Evolutionary conservation across 371 early-diverging fungal species (phyloP).

Genomic region (Apophysomyces ossiformis): DNA sequence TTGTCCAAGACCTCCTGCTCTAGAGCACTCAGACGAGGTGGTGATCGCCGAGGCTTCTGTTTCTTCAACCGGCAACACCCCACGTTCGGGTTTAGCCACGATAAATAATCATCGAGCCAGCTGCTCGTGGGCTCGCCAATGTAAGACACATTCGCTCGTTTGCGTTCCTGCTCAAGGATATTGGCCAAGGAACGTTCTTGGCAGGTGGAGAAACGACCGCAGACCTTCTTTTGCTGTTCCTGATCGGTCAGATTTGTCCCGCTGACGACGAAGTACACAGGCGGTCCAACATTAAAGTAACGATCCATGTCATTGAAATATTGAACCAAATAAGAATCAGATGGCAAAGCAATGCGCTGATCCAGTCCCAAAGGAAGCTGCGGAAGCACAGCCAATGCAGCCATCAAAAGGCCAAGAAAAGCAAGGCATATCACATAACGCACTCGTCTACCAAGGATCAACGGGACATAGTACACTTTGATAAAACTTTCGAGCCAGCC

Average conservation of each 20-base stretch:
- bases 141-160: conserved; percentile 63
- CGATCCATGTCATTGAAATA: conserved; percentile 72
- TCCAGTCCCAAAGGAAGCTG: conserved; percentile 67
- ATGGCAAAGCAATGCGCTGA: conserved; percentile 73
- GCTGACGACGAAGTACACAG: conserved; percentile 77
- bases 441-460: conserved; percentile 52
- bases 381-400: conserved; percentile 55
- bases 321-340: conserved; percentile 71
- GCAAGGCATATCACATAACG: conserved; percentile 52
- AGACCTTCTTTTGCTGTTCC: conserved; percentile 59
- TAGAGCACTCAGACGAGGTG: neutral
- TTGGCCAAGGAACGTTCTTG: conserved; percentile 62
- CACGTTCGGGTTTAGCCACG: conserved; percentile 68
- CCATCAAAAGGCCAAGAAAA: conserved; percentile 63
- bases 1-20: neutral
- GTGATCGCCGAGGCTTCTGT: neutral
- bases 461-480: conserved; percentile 63
- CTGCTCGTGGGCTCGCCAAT: conserved; percentile 73
- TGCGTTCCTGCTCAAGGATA: conserved; percentile 72
- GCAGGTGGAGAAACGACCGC: conserved; percentile 70
- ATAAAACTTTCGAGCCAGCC: conserved; percentile 55
- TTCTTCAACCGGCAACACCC: conserved; percentile 62
- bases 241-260: conserved; percentile 57
- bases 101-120: conserved; percentile 78
- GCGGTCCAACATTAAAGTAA: conserved; percentile 76